A percentile compares a stretch with the other conserved stretches of the same genome.
phyloP scores from a whole-genome alignment of 83 land plant genomes.

The Diphasiastrum complanatum region DNA sequence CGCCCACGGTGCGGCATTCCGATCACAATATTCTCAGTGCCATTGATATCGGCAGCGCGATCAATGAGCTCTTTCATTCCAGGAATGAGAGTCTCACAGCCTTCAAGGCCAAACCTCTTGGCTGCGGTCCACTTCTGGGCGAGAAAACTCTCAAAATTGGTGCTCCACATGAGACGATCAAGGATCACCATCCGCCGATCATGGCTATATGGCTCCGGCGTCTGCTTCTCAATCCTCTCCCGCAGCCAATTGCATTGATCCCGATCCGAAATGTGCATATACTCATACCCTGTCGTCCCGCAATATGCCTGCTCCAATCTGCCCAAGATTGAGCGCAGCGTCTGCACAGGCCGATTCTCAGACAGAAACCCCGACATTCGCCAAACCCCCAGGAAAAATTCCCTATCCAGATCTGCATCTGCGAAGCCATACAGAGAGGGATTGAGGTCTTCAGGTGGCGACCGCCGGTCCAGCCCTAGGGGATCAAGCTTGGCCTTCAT shows the following conservation, averaged over 20 bases:
- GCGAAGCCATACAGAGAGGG: conserved; percentile 86
- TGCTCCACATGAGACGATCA: conserved; percentile 93
- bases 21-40: conserved; percentile 89
- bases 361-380: conserved; percentile 91
- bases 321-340: conserved; percentile 60
- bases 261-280: conserved; percentile 93
- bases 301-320: conserved; percentile 95
- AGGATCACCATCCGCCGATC: conserved; percentile 77
- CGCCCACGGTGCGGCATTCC: conserved; percentile 98
- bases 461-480: conserved; percentile 56
- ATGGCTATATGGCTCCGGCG: conserved; percentile 45
- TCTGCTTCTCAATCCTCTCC: conserved; percentile 81
- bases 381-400: conserved; percentile 98
- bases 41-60: conserved; percentile 70
- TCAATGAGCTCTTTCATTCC: conserved; percentile 99
- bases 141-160: conserved; percentile 89
- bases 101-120: conserved; percentile 96
- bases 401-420: conserved; percentile 89
- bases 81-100: conserved; percentile 93
- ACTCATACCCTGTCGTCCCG: conserved; percentile 90
- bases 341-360: conserved; percentile 95
- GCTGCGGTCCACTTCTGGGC: conserved; percentile 97
- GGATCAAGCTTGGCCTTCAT: conserved; percentile 96
- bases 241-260: conserved; percentile 95
- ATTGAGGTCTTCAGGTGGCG: conserved; percentile 71